These are phyloP conservation scores for Graphiopsis chlorocephala DNA, from an alignment of 2,329 filamentous ascomycete genomes.

Conservation along the genomic window DNA sequence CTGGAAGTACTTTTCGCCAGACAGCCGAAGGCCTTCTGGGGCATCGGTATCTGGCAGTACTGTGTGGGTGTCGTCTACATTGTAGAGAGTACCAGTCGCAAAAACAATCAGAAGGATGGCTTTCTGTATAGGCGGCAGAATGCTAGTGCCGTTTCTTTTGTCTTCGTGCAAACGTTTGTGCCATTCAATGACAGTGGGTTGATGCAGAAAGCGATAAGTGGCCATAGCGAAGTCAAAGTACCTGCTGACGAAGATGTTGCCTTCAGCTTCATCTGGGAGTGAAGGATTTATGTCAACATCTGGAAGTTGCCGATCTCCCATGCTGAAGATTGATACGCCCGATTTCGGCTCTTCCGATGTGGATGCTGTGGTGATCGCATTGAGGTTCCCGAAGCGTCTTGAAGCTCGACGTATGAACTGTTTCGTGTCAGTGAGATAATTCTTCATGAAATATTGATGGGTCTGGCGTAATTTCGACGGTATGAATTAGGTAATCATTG, in stretches of 20 bases:
- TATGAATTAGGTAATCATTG: not conserved
- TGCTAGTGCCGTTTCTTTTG: conserved; percentile 33
- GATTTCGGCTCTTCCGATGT: conserved; percentile 32
- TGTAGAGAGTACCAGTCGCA: conserved; percentile 43
- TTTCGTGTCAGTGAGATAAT: not conserved
- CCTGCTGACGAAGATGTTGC: conserved; percentile 33
- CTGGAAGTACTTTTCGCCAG: conserved; percentile 32
- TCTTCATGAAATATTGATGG: not conserved
- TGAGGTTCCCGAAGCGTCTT: conserved; percentile 43
- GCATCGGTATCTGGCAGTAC: conserved; percentile 15
- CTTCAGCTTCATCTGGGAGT: conserved; percentile 36
- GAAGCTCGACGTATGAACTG: conserved; percentile 50
- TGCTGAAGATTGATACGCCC: conserved; percentile 49
- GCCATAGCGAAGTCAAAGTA: conserved; percentile 47
- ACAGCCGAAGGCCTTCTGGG: conserved; percentile 21
- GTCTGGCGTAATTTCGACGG: not conserved
- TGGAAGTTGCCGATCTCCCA: conserved; percentile 50
- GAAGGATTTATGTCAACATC: conserved; percentile 45
- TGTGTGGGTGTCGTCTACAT: conserved; percentile 36
- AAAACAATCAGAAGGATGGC: conserved; percentile 54
- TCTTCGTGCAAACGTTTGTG: conserved; percentile 47
- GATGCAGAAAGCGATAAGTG: conserved; percentile 46
- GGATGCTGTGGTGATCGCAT: conserved; percentile 17
- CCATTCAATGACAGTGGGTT: conserved; percentile 42
- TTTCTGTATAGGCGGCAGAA: conserved; percentile 40